Percentiles rank a stretch among this genome's conserved stretches.
phyloP scores from a whole-genome alignment of 495 filamentous ascomycete genomes.

The Penicillium diatomitis region DNA sequence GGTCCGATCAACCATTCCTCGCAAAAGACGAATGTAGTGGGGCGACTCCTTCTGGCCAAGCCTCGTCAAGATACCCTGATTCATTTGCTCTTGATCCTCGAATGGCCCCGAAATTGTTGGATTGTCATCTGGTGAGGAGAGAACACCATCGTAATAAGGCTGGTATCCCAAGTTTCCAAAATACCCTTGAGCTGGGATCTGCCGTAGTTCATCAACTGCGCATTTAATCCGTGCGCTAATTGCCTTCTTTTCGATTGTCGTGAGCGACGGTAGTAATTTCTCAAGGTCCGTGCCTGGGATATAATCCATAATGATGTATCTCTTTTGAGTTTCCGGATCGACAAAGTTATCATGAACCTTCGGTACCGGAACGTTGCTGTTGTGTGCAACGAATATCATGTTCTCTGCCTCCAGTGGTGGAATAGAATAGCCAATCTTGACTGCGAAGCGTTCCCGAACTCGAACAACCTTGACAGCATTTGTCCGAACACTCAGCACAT shows the following conservation, averaged over 20 bases:
- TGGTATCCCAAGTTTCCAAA: neutral
- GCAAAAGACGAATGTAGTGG: conserved; percentile 9
- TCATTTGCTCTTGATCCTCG: conserved; percentile 1
- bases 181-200: conserved; percentile 1
- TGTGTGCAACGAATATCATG: conserved; percentile 12
- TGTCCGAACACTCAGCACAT: conserved; percentile 9
- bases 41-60: neutral
- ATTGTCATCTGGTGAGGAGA: conserved; percentile 1
- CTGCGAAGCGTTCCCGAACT: conserved; percentile 12
- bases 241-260: neutral
- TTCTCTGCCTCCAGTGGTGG: conserved; percentile 14
- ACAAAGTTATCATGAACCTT: conserved; percentile 13
- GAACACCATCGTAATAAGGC: conserved; percentile 1
- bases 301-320: conserved; percentile 17
- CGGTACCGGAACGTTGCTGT: conserved; percentile 14
- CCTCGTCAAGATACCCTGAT: conserved; percentile 1
- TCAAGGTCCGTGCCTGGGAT: conserved; percentile 5
- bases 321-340: conserved; percentile 11
- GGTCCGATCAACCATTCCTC: conserved; percentile 9
- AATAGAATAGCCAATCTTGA: conserved; percentile 10
- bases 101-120: conserved; percentile 1
- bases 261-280: neutral
- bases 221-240: conserved; percentile 9
- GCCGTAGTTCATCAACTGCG: conserved; percentile 9
- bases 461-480: conserved; percentile 13